Conservation (phyloP, 176 grass and related monocot genomes). For the Saccharum officinarum region DNA sequence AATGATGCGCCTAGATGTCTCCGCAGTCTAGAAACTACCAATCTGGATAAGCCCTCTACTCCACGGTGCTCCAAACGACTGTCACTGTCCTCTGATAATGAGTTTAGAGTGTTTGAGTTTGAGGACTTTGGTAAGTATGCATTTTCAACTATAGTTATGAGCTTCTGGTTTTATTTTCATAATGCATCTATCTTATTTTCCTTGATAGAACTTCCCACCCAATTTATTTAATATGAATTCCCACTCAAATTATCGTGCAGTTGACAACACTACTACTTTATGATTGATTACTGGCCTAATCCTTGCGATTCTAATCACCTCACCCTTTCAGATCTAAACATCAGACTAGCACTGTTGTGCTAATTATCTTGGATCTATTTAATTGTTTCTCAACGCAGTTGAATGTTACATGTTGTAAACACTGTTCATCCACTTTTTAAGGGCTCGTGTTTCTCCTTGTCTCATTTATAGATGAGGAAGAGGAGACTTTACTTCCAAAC, state of each 20-base stretch:
- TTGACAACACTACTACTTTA: background rate
- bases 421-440: background rate
- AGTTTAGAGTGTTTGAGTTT: conserved; percentile 19
- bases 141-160: conserved; percentile 14
- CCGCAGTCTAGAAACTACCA: conserved; percentile 1
- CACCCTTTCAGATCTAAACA: background rate
- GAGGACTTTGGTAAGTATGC: conserved; percentile 42
- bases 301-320: background rate
- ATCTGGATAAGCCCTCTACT: conserved; percentile 37
- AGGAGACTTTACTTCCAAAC: conserved; percentile 44
- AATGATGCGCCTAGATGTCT: background rate
- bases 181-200: background rate
- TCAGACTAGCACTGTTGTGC: background rate
- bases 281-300: background rate
- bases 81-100: background rate
- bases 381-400: background rate
- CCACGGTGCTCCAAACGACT: conserved; percentile 14
- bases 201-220: background rate
- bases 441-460: conserved; percentile 20
- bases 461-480: conserved; percentile 52
- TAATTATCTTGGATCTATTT: background rate
- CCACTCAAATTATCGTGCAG: background rate
- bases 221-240: background rate
- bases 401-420: background rate
- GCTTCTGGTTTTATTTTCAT: background rate